A percentile compares a stretch with the other conserved stretches of the same genome.
phyloP scores from a whole-genome alignment of 352 stramenopile species.

The Pythium insidiosum region DNA sequence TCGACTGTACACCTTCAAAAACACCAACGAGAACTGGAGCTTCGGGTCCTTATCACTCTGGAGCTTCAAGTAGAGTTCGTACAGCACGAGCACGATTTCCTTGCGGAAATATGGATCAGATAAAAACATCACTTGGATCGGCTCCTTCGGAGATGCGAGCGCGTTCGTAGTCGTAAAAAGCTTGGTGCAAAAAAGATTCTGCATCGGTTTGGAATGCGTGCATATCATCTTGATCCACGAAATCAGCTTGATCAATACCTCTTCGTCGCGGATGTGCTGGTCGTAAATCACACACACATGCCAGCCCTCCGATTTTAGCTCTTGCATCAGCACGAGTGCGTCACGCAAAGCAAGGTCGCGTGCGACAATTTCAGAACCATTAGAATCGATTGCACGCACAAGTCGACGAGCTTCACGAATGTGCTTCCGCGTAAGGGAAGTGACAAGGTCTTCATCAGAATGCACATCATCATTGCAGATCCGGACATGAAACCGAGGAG shows the following conservation, averaged over 20 bases:
- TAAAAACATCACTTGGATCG: conserved; percentile 88
- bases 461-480: conserved; percentile 99
- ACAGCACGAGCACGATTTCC: conserved; percentile 84
- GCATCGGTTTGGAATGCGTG: conserved; percentile 45
- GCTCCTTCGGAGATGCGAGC: conserved; percentile 38
- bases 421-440: conserved; percentile 76
- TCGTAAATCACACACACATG: conserved; percentile 78
- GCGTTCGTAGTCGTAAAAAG: conserved; percentile 38
- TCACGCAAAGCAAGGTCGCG: conserved; percentile 41
- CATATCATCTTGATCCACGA: conserved; percentile 71
- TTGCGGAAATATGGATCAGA: conserved; percentile 94
- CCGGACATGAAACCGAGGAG: conserved; percentile 81
- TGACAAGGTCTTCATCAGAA: conserved; percentile 96
- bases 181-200: conserved; percentile 61
- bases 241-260: conserved; percentile 50
- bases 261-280: conserved; percentile 61
- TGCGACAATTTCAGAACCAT: conserved; percentile 62
- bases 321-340: conserved; percentile 67
- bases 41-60: conserved; percentile 94
- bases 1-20: conserved; percentile 76
- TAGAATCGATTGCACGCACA: conserved; percentile 65
- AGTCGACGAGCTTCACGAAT: conserved; percentile 52
- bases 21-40: conserved; percentile 86
- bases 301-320: conserved; percentile 72
- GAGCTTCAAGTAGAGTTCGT: conserved; percentile 93